Conservation (phyloP, 331 rosid genomes). For the Malus hybrid region DNA sequence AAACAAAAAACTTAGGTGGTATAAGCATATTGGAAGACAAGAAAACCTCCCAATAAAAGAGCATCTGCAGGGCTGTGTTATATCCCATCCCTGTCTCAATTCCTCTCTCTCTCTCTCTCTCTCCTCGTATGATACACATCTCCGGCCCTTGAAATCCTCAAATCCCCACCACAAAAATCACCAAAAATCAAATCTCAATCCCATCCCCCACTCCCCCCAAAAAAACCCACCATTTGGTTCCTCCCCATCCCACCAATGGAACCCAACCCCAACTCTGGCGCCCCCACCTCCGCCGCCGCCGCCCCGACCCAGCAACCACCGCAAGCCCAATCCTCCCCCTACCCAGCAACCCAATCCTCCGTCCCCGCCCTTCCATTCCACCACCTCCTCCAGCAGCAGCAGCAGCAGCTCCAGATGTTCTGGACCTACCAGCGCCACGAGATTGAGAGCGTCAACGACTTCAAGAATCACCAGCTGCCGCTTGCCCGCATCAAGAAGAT, state of each 20-base stretch:
- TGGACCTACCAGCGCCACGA: constrained; percentile 94
- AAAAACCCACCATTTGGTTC: constrained; percentile 16
- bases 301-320: constrained; percentile 26
- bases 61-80: neutral
- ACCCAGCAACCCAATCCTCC: constrained; percentile 41
- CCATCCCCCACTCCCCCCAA: neutral
- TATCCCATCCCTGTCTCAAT: too few species aligned
- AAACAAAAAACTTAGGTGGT: too few species aligned
- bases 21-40: too few species aligned
- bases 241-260: constrained; percentile 18
- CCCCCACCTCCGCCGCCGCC: constrained; percentile 17
- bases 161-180: constrained; percentile 1
- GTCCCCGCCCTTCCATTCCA: constrained; percentile 49
- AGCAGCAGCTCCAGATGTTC: constrained; percentile 97
- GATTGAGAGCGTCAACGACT: constrained; percentile 86
- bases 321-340: constrained; percentile 37
- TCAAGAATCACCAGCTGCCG: constrained; percentile 98
- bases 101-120: neutral
- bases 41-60: neutral
- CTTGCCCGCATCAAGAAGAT: constrained; percentile 98
- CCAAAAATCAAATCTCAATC: neutral
- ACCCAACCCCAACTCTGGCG: neutral
- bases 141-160: constrained; percentile 11
- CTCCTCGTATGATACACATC: neutral
- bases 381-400: constrained; percentile 93